Evolutionary conservation across 495 filamentous ascomycete species (phyloP).

Genomic region (Xylaria intraflava): DNA sequence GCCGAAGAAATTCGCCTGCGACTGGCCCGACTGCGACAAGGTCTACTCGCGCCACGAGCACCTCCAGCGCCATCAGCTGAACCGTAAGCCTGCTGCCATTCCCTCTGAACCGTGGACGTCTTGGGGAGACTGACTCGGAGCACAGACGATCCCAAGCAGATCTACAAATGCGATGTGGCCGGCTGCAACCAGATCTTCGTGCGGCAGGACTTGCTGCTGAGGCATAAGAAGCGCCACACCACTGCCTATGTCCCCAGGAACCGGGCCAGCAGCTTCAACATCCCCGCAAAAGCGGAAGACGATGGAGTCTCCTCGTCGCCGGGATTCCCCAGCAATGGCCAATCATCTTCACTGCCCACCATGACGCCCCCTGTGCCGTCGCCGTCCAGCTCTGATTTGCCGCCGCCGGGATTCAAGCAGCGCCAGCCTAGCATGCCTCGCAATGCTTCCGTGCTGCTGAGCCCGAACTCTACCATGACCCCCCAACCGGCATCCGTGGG

Average conservation of each 20-base stretch:
- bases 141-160: conserved; percentile 89
- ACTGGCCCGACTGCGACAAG: conserved; percentile 81
- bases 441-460: conserved; percentile 41
- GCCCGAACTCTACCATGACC: conserved; percentile 31
- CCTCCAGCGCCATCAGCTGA: conserved; percentile 54
- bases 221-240: conserved; percentile 90
- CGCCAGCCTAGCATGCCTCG: conserved; percentile 36
- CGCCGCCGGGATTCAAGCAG: conserved; percentile 21
- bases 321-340: conserved; percentile 16
- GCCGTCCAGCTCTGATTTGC: conserved; percentile 7
- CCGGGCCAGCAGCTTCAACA: conserved; percentile 68
- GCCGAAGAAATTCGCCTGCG: conserved; percentile 63
- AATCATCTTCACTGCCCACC: conserved; percentile 15
- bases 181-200: conserved; percentile 88
- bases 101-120: too few species aligned
- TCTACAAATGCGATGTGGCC: conserved; percentile 86
- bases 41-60: conserved; percentile 94
- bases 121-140: conserved; percentile 61
- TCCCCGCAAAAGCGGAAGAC: conserved; percentile 34
- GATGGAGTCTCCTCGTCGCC: conserved; percentile 23
- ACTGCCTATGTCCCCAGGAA: conserved; percentile 85
- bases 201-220: conserved; percentile 81
- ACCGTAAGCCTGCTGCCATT: conserved; percentile 33
- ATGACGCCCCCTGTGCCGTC: conserved; percentile 14
- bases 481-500: conserved; percentile 23